Conservation (phyloP, 2,329 filamentous ascomycete genomes). For the Alternaria gaisen region DNA sequence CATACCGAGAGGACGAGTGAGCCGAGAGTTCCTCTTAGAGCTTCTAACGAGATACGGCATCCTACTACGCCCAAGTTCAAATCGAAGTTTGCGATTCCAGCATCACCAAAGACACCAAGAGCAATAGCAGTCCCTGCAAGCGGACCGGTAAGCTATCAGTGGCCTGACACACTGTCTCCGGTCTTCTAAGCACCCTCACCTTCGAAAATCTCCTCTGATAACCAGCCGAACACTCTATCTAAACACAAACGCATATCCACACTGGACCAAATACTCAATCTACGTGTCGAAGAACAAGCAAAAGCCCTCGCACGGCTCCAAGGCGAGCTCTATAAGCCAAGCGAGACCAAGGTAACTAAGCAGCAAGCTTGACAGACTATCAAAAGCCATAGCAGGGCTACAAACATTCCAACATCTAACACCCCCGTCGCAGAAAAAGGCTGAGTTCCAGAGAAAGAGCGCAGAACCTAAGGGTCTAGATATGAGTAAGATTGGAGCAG, state of each 20-base stretch:
- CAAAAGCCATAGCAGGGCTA: background rate
- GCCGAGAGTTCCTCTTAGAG: too few relatives aligned
- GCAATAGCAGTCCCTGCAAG: background rate
- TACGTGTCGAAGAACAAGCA: conserved; percentile 13
- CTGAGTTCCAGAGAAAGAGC: conserved; percentile 2
- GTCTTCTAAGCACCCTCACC: conserved; percentile 6
- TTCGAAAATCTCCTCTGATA: background rate
- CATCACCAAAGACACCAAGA: background rate
- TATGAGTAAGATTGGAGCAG: background rate
- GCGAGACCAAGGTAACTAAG: background rate
- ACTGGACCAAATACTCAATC: background rate
- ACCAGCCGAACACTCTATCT: background rate
- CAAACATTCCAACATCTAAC: background rate
- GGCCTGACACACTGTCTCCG: background rate
- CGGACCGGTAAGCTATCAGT: background rate
- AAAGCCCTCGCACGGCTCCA: background rate
- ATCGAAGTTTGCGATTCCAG: too few relatives aligned
- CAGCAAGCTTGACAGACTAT: background rate
- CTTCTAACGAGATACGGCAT: background rate
- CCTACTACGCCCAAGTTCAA: rapidly evolving
- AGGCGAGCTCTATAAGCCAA: background rate
- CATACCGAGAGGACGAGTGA: background rate
- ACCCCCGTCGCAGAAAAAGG: background rate
- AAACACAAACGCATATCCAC: background rate
- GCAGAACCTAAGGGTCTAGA: conserved; percentile 11